These are phyloP conservation scores for Phylloporus rhodoxanthus DNA, from an alignment of 768 basidiomycete genomes.

Conservation along the genomic window DNA sequence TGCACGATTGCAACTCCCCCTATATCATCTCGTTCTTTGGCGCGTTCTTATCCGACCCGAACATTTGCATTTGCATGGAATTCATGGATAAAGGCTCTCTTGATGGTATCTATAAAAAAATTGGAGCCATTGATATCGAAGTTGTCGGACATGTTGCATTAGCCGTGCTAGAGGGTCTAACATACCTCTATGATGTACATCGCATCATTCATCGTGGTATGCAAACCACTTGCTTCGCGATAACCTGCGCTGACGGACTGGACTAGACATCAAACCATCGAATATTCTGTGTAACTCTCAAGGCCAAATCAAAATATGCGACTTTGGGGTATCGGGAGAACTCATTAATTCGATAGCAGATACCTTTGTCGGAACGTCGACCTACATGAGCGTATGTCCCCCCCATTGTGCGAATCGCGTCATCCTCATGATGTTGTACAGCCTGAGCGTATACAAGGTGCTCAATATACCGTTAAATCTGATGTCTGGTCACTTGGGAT, in stretches of 20 bases:
- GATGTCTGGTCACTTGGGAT: constrained; percentile 99
- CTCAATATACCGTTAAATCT: constrained; percentile 96
- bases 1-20: constrained; percentile 92
- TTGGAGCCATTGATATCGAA: constrained; percentile 88
- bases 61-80: constrained; percentile 99
- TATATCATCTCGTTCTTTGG: constrained; percentile 98
- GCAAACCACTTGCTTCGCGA: constrained; percentile 22
- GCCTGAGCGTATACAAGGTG: constrained; percentile 99
- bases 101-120: constrained; percentile 94
- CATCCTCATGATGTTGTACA: constrained; percentile 32
- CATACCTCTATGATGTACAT: constrained; percentile 95
- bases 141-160: constrained; percentile 92
- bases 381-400: constrained; percentile 93
- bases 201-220: constrained; percentile 97
- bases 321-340: constrained; percentile 98
- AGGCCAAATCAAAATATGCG: constrained; percentile 98
- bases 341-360: constrained; percentile 98
- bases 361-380: constrained; percentile 97
- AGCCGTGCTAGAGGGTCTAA: constrained; percentile 90
- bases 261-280: constrained; percentile 93
- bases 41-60: constrained; percentile 93
- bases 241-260: constrained; percentile 14
- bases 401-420: constrained; percentile 7
- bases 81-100: constrained; percentile 90
- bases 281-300: constrained; percentile 93